Base-by-base conservation (phyloP, 2,329 filamentous ascomycete genomes). In the Trichoderma sp. region DNA sequence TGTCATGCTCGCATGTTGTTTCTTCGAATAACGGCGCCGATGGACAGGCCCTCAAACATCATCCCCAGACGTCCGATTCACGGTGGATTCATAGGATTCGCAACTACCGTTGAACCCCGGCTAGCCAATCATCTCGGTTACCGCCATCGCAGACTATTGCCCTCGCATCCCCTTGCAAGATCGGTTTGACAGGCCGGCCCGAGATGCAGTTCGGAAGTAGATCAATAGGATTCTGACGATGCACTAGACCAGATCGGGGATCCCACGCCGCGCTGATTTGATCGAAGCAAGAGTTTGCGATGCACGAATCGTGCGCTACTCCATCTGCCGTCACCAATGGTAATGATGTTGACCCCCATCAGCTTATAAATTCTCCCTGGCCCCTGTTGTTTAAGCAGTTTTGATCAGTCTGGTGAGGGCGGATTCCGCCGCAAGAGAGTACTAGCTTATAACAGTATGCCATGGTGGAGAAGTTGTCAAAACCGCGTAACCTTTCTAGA, bases 281-380 rank as follows among this genome's bases (percentile, higher is more conserved):
- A 27, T 33, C 18, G 38, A 63, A 53, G 69, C 69, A 72, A 64
- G 69, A 64, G 69, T 72, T 72, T 64, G 69, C 69, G 69, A 72
- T 38, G 27, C n/a, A 24, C 27, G 18, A 50, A 27, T 27, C 59
- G 29, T 72, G 29, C 29, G 38, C 38, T 35, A 53, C 69, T 21
- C 21, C 69, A 50, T 33, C 12, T 63, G 29, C 35, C 59, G n/a
- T 63, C 29, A 11, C n/a, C 59, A 33, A 18, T 53, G 6, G 35
- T 8, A 45, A 9, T 41, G 1, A 14, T 7, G 27, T n/a, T 56
- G 31, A 21, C 60, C 9, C 31, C 31, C 45, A 45, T 53, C 8
- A 59, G 66, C 45, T 35, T 14, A 24, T 68, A 31, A 56, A 35
- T 68, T 45, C 6, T 18, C 21, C 12, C 16, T 31, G 45, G n/a